Base-by-base conservation (phyloP, 148 eudicot species). In the Cornus controversa region DNA sequence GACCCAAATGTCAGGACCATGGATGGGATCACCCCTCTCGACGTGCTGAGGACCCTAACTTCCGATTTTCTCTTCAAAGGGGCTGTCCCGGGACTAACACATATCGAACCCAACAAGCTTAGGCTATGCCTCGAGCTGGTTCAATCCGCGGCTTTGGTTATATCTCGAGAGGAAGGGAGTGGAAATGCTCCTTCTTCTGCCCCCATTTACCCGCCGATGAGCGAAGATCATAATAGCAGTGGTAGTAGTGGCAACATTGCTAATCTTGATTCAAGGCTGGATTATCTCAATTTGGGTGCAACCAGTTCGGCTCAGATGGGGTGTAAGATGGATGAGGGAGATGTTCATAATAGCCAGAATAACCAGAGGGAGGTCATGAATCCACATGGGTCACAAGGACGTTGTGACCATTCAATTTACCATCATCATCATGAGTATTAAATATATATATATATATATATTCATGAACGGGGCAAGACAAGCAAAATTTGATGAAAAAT, bases 61-160 rank as follows among this genome's bases (percentile, higher is more conserved):
- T 96, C 99, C 0, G 99, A 96, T 76, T 96, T 93, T 73, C 69
- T 96, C 1, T 96, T 96, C 74, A 96, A 93, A 75, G 99, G 99
- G 18, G 98, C 95, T 0, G 87, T 93, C 0, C 99, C 98, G 2
- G 99, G 97, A 5, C 57, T 96, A 53, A 84, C 87, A 31, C 98
- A 92, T 47, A 87, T 96, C 37, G 99, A 96, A 80, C 99, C 99
- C 11, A 96, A 96, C 68, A 96, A 93, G 87, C 95, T 96, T 0
- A 75, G 98, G 82, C 88, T 96, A 4, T 96, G 98, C 42, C 84
- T 96, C 1, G 99, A 96, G 82, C 88, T 96, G 0, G 99, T 96
- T 34, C 99, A 96, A 70, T 93, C 98, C 0, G 99, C 98, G 0
- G 99, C 98, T 4, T 75, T 92, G 97, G 99, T 96, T 14, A 96